Evolutionary conservation across 208 protist genomes (phyloP), one percentile per base, ranked within the genome.

Genomic region (Leishmania aethiopica): DNA sequence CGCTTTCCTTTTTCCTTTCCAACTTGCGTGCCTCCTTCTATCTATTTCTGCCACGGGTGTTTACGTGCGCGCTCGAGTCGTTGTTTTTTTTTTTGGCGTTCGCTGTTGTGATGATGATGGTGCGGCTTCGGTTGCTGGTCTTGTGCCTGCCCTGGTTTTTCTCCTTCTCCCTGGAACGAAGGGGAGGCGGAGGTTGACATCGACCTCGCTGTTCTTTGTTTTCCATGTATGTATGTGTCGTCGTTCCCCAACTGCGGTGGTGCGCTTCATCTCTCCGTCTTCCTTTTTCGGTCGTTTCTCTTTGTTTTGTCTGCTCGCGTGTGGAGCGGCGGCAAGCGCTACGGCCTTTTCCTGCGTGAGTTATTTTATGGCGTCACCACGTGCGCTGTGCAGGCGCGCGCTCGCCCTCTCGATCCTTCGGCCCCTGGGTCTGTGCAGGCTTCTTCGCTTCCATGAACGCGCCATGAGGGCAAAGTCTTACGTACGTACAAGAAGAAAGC

Each of bases 371-470:
- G 67, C 40, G 10, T 72, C 37, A n/a, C 67, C 67, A 72, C 59
- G 7, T 32, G 17, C 57, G 57, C 22, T 62, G 57, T n/a, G 17
- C 57, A 32, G n/a, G 57, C 25, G 32, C 40, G 22, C 42, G 67
- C 19, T 70, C 42, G 45, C 47, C 11, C 76, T 72, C n/a, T 71
- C 25, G 22, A 13, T 75, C 17, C 37, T 57, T 47, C 17, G 77
- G 49, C 55, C n/a, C 35, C 22, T 84, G 40, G 35, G 78, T n/a
- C 37, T 78, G n/a, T 83, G 78, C 51, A 17, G 78, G 40, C 10
- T 11, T 5, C 45, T 1, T 40, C 47, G 45, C 77, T 83, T 80
- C 40, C 2, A 15, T 66, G 35, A 25, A 59, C 40, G 40, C 49
- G 8, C 22, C n/a, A 15, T 35, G 75, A 19, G 11, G 37, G 35